phyloP scores from a whole-genome alignment of 768 basidiomycete genomes.

The Mycena floridula region DNA sequence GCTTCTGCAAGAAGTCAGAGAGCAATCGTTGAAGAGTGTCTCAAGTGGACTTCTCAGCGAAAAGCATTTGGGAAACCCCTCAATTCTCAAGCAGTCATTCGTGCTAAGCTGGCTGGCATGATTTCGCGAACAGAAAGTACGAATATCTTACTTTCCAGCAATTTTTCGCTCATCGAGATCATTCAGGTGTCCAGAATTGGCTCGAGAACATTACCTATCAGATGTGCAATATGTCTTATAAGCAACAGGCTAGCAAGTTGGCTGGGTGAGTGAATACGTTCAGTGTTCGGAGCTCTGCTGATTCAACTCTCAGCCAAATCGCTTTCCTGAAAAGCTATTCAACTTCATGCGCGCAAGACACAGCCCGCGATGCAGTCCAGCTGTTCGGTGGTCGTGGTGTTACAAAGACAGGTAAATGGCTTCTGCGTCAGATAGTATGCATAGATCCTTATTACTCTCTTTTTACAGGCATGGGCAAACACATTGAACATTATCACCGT shows the following conservation, averaged over 20 bases:
- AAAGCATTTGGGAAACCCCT: constrained; percentile 88
- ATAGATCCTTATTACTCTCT: background rate
- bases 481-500: constrained; percentile 79
- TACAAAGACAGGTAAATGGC: constrained; percentile 77
- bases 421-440: constrained; percentile 37
- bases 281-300: no score
- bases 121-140: constrained; percentile 73
- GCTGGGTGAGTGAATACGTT: no score
- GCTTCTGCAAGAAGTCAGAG: constrained; percentile 72
- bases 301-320: constrained; percentile 66
- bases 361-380: constrained; percentile 62
- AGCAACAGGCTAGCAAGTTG: constrained; percentile 76
- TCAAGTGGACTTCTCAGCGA: constrained; percentile 89
- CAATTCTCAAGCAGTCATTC: constrained; percentile 77
- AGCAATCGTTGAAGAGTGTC: constrained; percentile 80
- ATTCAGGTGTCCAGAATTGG: constrained; percentile 70
- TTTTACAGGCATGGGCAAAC: constrained; percentile 54
- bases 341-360: constrained; percentile 46
- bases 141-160: background rate
- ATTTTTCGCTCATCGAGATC: background rate
- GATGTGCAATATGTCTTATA: constrained; percentile 91
- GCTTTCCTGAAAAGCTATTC: constrained; percentile 68
- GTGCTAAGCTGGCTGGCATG: constrained; percentile 84
- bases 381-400: constrained; percentile 88
- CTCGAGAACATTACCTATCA: constrained; percentile 86